A percentile compares a stretch with the other conserved stretches of the same genome.
These are phyloP conservation scores for Puccinia horiana DNA, from an alignment of 1,284 basidiomycete species.

Conservation along the genomic window DNA sequence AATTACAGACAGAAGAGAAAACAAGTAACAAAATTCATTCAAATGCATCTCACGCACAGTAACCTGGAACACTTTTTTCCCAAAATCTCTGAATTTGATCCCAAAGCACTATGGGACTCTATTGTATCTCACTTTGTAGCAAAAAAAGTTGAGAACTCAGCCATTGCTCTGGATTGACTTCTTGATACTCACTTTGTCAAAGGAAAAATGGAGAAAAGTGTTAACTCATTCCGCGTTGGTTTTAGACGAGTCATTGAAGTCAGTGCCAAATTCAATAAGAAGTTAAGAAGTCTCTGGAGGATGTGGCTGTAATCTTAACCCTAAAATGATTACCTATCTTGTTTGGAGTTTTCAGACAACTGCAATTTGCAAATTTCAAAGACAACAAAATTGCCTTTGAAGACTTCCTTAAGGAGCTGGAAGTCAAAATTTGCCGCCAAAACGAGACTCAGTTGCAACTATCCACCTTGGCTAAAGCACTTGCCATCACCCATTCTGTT, in stretches of 20 bases:
- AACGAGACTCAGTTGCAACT: too few species aligned
- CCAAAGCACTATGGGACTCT: neutral
- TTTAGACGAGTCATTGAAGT: neutral
- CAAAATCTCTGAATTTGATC: neutral
- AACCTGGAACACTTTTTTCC: neutral
- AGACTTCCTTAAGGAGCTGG: neutral
- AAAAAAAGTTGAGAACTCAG: neutral
- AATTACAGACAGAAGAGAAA: neutral
- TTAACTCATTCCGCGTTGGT: neutral
- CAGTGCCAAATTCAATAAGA: neutral
- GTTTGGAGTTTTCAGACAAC: neutral
- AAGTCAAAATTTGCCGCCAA: neutral
- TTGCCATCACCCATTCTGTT: too few species aligned
- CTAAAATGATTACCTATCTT: neutral
- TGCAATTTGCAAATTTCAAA: neutral
- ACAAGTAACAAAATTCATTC: slow-evolving; percentile 1
- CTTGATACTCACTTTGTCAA: neutral
- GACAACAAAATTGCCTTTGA: neutral
- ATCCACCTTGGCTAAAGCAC: too few species aligned
- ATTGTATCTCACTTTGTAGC: neutral
- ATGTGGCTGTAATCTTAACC: neutral
- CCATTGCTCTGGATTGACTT: too few species aligned
- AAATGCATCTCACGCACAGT: neutral
- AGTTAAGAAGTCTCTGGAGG: neutral
- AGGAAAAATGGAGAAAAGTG: neutral